A percentile compares a stretch with the other conserved stretches of the same genome.
These are phyloP conservation scores for Candida sp. DNA, from an alignment of 1,139 yeast species.

Conservation along the genomic window DNA sequence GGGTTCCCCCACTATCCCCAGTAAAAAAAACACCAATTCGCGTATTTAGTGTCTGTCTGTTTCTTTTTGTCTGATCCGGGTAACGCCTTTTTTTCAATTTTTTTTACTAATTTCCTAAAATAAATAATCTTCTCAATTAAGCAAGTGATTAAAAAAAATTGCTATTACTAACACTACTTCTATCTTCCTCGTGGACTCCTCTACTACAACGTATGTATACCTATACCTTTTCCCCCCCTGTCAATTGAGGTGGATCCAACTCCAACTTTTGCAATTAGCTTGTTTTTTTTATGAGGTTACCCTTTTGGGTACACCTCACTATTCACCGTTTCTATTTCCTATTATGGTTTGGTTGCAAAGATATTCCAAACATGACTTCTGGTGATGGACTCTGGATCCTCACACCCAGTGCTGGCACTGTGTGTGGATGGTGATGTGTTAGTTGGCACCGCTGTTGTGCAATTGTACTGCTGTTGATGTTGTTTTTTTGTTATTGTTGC, in stretches of 20 bases:
- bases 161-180: neutral
- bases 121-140: neutral
- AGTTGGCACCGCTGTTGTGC: neutral
- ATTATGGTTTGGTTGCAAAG: constrained; percentile 2
- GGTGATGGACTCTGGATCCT: too few relatives aligned
- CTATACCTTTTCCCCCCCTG: neutral
- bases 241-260: neutral
- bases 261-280: neutral
- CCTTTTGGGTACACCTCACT: constrained; percentile 3
- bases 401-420: neutral
- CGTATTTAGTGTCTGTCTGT: too few relatives aligned
- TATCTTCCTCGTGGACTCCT: neutral
- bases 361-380: neutral
- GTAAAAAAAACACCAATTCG: too few relatives aligned
- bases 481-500: neutral
- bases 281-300: constrained; percentile 2
- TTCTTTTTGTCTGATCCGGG: neutral
- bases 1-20: too few relatives aligned
- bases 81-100: neutral
- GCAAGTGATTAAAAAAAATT: neutral
- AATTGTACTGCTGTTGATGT: neutral
- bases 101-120: neutral
- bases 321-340: constrained; percentile 3
- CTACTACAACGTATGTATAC: neutral
- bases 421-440: neutral